Base-by-base conservation (phyloP, 805 yeast species). In the Saccharomycopsis babjevae region DNA sequence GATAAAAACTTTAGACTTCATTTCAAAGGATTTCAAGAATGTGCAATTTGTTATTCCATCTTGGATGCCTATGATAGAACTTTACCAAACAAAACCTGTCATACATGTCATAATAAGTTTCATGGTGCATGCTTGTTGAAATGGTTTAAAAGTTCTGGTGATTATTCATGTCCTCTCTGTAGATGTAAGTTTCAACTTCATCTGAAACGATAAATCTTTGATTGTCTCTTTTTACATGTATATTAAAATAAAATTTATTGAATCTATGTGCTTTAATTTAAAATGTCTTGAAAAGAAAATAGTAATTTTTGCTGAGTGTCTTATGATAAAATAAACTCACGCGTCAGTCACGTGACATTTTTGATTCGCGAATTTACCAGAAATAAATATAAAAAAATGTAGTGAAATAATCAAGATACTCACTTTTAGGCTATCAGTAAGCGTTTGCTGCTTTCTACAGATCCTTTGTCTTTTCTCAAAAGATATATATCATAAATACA, bases 81-180 rank as follows among this genome's bases (percentile, higher is more conserved):
- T 7, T 78, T 94, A 61, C 99, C 99, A 6, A 83, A 90, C 57
- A 92, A 90, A 73, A 80, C 80, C 2, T 94, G 99, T 74, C 77
- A 86, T 16, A 91, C 97, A 0, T 94, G 99, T 79, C 83, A 83
- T 69, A 93, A 94, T 77, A 89, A 88, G 71, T 94, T 92, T 78
- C 99, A 94, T 72, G 85, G 97, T 7, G 97, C 94, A 2, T 94
- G 99, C 78, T 76, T 94, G 52, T 92, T 90, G 78, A 89, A 92
- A 71, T 94, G 99, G 99, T 94, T 94, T 75, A 89, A 89, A 76
- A 91, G 96, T 66, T 88, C 96, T 15, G 96, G 94, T 50, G 81
- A 89, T 60, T 88, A 89, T 66, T 87, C 97, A 1, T 94, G 99
- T 76, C 99, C 99, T 46, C 76, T 94, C 69, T 94, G 99, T 75